Conservation (phyloP, 225 moss, liverwort and hornwort genomes). For the Marchantia polymorpha region DNA sequence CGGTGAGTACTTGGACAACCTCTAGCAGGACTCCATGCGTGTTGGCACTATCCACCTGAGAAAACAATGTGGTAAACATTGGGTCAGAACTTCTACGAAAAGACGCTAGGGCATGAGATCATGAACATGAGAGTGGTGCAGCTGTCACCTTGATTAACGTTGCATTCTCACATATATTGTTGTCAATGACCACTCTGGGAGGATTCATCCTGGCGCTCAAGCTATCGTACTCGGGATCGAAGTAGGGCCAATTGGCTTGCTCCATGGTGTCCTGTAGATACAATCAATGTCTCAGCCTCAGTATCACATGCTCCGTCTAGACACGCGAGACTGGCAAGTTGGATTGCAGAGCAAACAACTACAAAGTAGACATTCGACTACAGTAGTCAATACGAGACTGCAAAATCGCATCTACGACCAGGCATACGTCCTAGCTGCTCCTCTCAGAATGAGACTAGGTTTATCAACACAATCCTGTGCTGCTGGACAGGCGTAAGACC, state of each 20-base stretch:
- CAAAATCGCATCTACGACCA: background rate
- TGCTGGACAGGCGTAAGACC: background rate
- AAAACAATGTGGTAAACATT: background rate
- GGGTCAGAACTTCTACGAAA: background rate
- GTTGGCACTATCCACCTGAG: slow-evolving; percentile 54
- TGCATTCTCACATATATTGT: slow-evolving; percentile 44
- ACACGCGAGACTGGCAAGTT: background rate
- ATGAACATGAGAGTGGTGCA: background rate
- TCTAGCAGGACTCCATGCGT: slow-evolving; percentile 53
- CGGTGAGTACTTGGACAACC: slow-evolving; percentile 50
- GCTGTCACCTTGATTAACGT: slow-evolving; percentile 43
- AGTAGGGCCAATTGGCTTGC: slow-evolving; percentile 35
- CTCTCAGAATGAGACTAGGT: background rate
- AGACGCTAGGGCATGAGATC: background rate
- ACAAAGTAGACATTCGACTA: background rate
- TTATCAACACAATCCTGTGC: background rate
- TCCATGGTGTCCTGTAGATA: slow-evolving; percentile 30
- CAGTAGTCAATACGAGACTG: background rate
- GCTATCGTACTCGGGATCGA: slow-evolving; percentile 47
- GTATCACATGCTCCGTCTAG: background rate
- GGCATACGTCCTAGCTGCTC: background rate
- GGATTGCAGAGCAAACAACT: background rate
- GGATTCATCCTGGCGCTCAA: slow-evolving; percentile 43
- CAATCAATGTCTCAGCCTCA: background rate
- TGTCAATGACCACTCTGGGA: slow-evolving; percentile 49